Evolutionary conservation across 2,329 filamentous ascomycete species (phyloP), one percentile per base, ranked within the genome.

Genomic region (Exophiala sp.): DNA sequence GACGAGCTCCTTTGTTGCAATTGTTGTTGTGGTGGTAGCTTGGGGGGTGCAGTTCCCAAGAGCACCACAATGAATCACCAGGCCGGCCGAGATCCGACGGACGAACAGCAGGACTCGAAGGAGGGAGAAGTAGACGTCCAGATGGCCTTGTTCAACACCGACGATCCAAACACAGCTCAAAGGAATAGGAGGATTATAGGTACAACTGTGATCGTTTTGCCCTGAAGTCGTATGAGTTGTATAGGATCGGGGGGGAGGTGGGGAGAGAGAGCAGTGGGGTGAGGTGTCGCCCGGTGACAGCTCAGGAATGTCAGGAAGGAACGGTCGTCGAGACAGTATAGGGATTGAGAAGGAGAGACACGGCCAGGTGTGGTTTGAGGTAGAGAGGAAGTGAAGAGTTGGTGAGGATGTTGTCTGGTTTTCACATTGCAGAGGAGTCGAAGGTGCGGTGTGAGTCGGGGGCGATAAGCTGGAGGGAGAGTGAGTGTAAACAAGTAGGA

Each of bases 351-450:
- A 51, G 45, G 46, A 57, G 48, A 43, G 48, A 57, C 54, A 53
- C 54, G 50, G 48, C 54, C 50, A 53, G 54, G 54, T 53, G 50
- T 46, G 35, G 7, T 21, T 39, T 41, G 48, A 42, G 43, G 40
- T 49, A 42, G 44, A 40, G 50, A 44, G 40, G 48, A 46, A 46
- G 21, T 46, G 48, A 48, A n/a, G 46, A 34, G 48, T 48, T 57
- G 42, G 45, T 52, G 18, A 30, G 48, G 48, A 39, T 19, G 37
- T 48, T 54, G 39, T 52, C 37, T 39, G n/a, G n/a, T 43, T 46
- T 48, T 57, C 45, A 57, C 54, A 57, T 57, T 52, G 54, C 54
- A 54, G 51, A 46, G 45, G 32, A 51, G 46, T 53, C 46, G 49
- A 45, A 19, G 34, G 30, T 39, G 37, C 34, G 44, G 49, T 44